Percentiles rank a stretch among this genome's conserved stretches.
These are phyloP conservation scores for Kwoniella botswanensis DNA, from an alignment of 768 basidiomycete species.

Conservation along the genomic window DNA sequence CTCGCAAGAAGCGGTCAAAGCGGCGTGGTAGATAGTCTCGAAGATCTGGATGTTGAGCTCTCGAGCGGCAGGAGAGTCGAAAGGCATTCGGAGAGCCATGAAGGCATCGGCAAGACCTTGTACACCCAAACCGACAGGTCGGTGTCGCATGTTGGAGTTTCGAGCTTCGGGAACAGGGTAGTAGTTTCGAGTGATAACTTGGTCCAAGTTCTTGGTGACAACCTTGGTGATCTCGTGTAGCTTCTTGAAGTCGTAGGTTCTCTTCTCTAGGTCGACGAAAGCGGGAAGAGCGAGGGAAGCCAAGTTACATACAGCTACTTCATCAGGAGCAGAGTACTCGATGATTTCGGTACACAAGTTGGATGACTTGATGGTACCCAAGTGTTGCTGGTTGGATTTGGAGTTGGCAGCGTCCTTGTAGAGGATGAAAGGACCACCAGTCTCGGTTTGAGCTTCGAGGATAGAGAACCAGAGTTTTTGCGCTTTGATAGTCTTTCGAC, in stretches of 20 bases:
- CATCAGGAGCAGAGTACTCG: conserved; percentile 96
- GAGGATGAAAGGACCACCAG: conserved; percentile 97
- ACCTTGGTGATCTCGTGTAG: conserved; percentile 93
- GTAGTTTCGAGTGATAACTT: conserved; percentile 68
- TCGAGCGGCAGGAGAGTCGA: conserved; percentile 85
- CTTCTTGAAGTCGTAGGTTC: conserved; percentile 86
- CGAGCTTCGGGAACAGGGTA: conserved; percentile 92
- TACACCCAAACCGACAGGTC: conserved; percentile 96
- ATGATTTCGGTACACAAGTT: conserved; percentile 99
- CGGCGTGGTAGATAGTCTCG: conserved; percentile 97
- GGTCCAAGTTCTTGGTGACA: conserved; percentile 87
- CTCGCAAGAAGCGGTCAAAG: conserved; percentile 87
- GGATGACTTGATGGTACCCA: conserved; percentile 98
- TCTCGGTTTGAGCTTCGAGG: conserved; percentile 95
- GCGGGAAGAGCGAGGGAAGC: conserved; percentile 94
- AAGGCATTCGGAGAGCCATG: conserved; percentile 95
- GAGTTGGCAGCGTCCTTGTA: conserved; percentile 97
- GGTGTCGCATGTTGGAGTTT: conserved; percentile 93
- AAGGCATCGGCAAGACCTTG: conserved; percentile 98
- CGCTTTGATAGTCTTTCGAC: conserved; percentile 78
- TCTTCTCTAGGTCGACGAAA: conserved; percentile 74
- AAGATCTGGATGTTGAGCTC: conserved; percentile 93
- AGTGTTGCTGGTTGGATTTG: conserved; percentile 98
- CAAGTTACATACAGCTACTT: conserved; percentile 97
- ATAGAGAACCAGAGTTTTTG: conserved; percentile 99